Evolutionary conservation across 2,329 filamentous ascomycete species (phyloP).

Genomic region (Fusarium illudens): DNA sequence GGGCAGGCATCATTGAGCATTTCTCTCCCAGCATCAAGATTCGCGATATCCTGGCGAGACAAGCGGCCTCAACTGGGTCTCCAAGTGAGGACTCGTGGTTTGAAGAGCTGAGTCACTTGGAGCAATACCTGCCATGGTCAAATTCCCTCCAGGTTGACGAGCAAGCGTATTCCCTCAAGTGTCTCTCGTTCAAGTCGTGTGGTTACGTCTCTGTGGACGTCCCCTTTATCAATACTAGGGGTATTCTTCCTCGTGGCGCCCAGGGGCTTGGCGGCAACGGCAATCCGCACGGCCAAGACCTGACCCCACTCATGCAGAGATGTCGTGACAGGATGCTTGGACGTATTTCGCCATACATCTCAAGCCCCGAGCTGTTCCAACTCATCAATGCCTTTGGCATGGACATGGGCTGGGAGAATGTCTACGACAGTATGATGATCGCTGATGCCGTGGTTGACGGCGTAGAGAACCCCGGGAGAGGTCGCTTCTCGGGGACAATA

Average conservation of each 20-base stretch:
- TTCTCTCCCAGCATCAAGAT: conserved; percentile 51
- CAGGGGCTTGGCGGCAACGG: conserved; percentile 36
- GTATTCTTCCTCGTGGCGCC: conserved; percentile 42
- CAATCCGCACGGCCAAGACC: conserved; percentile 36
- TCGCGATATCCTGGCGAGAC: conserved; percentile 26
- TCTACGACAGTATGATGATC: conserved; percentile 47
- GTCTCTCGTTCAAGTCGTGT: conserved; percentile 66
- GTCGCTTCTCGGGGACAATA: conserved; percentile 52
- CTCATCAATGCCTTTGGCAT: conserved; percentile 48
- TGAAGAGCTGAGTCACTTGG: conserved; percentile 17
- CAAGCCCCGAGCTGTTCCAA: conserved; percentile 40
- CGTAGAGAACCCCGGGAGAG: conserved; percentile 46
- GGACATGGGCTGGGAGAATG: conserved; percentile 47
- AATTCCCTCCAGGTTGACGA: conserved; percentile 40
- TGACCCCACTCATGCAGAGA: conserved; percentile 47
- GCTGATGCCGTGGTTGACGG: conserved; percentile 49
- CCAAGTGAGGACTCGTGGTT: not conserved
- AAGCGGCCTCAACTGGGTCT: not conserved
- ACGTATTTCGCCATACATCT: conserved; percentile 45
- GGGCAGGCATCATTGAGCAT: conserved; percentile 54
- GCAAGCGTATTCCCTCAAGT: conserved; percentile 44
- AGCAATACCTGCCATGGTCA: conserved; percentile 36
- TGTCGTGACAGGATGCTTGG: conserved; percentile 49
- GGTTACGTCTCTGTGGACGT: conserved; percentile 63
- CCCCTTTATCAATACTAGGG: conserved; percentile 48